A percentile compares a stretch with the other conserved stretches of the same genome.
Evolutionary conservation across 176 grass and related monocot species (phyloP).

Genomic region (Zoysia pacifica): DNA sequence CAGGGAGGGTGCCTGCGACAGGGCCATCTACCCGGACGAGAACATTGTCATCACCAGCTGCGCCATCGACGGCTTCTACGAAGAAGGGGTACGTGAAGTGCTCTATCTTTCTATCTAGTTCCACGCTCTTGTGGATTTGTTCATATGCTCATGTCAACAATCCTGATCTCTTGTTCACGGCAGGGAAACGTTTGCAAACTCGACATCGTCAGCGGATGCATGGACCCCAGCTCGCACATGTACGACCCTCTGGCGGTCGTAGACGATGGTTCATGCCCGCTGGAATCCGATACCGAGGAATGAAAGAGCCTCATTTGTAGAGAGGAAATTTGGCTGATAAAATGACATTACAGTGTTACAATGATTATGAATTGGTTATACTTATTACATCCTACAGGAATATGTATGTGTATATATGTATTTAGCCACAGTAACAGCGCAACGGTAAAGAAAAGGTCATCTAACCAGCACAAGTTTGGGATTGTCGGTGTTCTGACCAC

Average conservation of each 20-base stretch:
- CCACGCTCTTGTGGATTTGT: background rate
- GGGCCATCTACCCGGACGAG: constrained; percentile 81
- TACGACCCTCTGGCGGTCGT: constrained; percentile 72
- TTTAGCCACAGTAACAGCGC: background rate
- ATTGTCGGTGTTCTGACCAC: too few species aligned
- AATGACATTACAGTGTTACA: background rate
- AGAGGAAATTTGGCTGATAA: background rate
- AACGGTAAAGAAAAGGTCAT: background rate
- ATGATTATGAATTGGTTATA: background rate
- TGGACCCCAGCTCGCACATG: constrained; percentile 67
- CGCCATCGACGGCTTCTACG: constrained; percentile 69
- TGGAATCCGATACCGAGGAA: constrained; percentile 58
- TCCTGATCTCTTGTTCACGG: constrained; percentile 6
- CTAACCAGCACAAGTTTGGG: background rate
- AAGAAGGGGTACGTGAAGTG: constrained; percentile 47
- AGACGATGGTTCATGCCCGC: constrained; percentile 73
- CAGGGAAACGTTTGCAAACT: constrained; percentile 89
- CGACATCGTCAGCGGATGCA: constrained; percentile 81
- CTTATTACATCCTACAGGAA: background rate
- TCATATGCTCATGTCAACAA: background rate
- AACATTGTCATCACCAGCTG: constrained; percentile 85
- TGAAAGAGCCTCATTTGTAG: background rate
- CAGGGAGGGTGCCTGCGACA: constrained; percentile 76
- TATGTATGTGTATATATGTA: background rate
- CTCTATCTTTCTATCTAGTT: background rate